A percentile compares a stretch with the other conserved stretches of the same genome.
These are phyloP conservation scores for Penicillium malachiteum DNA, from an alignment of 495 filamentous ascomycete species.

Conservation along the genomic window DNA sequence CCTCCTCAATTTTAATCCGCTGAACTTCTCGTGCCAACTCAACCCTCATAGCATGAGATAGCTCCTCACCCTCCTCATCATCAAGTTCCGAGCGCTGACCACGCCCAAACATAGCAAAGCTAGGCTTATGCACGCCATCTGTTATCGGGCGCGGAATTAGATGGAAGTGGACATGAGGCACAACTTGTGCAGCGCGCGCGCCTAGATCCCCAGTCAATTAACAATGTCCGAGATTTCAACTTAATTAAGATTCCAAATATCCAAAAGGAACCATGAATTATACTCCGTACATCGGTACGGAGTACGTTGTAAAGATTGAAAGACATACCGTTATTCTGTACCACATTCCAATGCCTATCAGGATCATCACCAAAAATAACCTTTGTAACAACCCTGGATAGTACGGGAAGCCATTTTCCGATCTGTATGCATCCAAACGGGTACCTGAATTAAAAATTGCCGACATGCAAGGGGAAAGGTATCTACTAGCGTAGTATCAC, in stretches of 20 bases:
- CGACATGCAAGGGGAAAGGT: not conserved
- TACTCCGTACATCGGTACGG: no score
- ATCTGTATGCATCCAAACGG: constrained; percentile 32
- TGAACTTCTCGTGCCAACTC: constrained; percentile 56
- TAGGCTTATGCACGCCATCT: constrained; percentile 40
- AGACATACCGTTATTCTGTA: constrained; percentile 84
- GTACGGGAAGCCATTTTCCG: constrained; percentile 68
- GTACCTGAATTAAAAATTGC: not conserved
- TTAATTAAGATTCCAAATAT: no score
- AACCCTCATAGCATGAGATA: constrained; percentile 62
- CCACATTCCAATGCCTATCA: constrained; percentile 68
- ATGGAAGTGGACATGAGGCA: constrained; percentile 90
- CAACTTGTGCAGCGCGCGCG: constrained; percentile 80
- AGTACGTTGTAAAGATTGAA: not conserved
- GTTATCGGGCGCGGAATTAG: constrained; percentile 69
- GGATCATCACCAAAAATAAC: constrained; percentile 38
- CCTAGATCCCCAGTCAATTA: constrained; percentile 41
- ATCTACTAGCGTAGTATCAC: constrained; percentile 1
- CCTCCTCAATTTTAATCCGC: constrained; percentile 44
- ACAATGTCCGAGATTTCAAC: not conserved
- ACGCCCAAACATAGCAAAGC: constrained; percentile 79
- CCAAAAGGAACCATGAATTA: no score
- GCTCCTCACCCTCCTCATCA: constrained; percentile 70
- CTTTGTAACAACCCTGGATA: constrained; percentile 67
- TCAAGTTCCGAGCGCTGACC: constrained; percentile 81